phyloP scores from a whole-genome alignment of 2,329 filamentous ascomycete species.

The Beauveria varroae region DNA sequence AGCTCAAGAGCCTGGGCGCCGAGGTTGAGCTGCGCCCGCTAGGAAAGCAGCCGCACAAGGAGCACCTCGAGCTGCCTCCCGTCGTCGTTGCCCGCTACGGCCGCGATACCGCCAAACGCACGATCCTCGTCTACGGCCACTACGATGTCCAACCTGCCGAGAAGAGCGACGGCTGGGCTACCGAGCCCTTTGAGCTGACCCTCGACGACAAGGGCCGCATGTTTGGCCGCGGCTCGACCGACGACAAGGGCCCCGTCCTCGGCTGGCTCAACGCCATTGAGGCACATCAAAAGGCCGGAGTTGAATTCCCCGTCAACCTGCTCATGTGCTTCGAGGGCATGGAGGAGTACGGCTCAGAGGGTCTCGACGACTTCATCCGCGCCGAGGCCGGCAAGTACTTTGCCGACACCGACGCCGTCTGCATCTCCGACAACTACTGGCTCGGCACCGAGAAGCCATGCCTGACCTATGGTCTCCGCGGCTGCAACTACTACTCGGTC shows the following conservation, averaged over 20 bases:
- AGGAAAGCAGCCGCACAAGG: conserved; percentile 86
- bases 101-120: conserved; percentile 84
- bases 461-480: conserved; percentile 91
- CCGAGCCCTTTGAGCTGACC: conserved; percentile 83
- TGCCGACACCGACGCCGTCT: conserved; percentile 90
- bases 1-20: conserved; percentile 79
- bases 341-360: conserved; percentile 98
- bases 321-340: conserved; percentile 99
- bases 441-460: conserved; percentile 97
- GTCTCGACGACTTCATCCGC: conserved; percentile 88
- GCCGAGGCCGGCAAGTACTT: conserved; percentile 91
- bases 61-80: conserved; percentile 84
- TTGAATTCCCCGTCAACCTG: conserved; percentile 95
- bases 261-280: conserved; percentile 98
- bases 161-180: conserved; percentile 90
- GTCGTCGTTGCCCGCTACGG: conserved; percentile 90
- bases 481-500: conserved; percentile 95
- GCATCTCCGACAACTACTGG: conserved; percentile 99
- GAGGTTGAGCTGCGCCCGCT: conserved; percentile 79
- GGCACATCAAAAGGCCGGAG: conserved; percentile 87
- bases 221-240: conserved; percentile 91
- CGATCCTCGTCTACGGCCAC: conserved; percentile 94
- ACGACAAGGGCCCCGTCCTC: conserved; percentile 95
- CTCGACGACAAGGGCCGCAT: conserved; percentile 89
- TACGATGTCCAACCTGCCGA: conserved; percentile 97